Base-by-base conservation (phyloP, 1,284 basidiomycete genomes). In the Rhodotorula glutinis region DNA sequence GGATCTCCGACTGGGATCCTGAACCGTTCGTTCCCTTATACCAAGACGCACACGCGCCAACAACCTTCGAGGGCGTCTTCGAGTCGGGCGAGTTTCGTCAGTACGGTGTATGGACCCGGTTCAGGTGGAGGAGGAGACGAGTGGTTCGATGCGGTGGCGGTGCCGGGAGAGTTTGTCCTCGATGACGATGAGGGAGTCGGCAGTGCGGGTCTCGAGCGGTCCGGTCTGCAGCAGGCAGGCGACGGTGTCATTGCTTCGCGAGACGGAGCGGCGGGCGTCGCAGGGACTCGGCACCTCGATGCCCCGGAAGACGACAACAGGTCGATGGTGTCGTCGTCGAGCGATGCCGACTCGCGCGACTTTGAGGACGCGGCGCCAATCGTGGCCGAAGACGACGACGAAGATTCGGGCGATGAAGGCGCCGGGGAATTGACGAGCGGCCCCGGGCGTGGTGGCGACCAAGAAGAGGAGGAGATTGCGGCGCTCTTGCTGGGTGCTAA, bases 401-500 rank as follows among this genome's bases (percentile, higher is more conserved):
- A 72, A 51, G 74, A 68, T 21, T 75, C 74, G 11, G 69, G 67
- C 21, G 67, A 64, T 17, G 65, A 66, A 27, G 49, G 53, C 25
- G 38, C 40, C 16, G 62, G 46, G 23, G 25, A 47, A 16, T 19
- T 27, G 41, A 43, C 41, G 41, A 43, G 41, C 9, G 41, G 11
- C 11, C 17, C 41, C 41, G 14, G 57, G 54, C 25, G 74, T 74
- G 25, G 65, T 80, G 51, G n/a, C n/a, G 82, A 82, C 60, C 79
- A 80, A 38, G 75, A 67, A 30, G 77, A 62, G 21, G 29, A 13
- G 21, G 44, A 49, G 57, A 44, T 33, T 10, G 43, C 46, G 51
- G n/a, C 30, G 14, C 27, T 38, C 1, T 17, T 43, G 11, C 41
- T 43, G n/a, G n/a, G n/a, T n/a, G n/a, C n/a, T n/a, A n/a, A n/a